A percentile compares a stretch with the other conserved stretches of the same genome.
phyloP scores from a whole-genome alignment of 2,329 filamentous ascomycete genomes.

The Arthrinium puccinioides region DNA sequence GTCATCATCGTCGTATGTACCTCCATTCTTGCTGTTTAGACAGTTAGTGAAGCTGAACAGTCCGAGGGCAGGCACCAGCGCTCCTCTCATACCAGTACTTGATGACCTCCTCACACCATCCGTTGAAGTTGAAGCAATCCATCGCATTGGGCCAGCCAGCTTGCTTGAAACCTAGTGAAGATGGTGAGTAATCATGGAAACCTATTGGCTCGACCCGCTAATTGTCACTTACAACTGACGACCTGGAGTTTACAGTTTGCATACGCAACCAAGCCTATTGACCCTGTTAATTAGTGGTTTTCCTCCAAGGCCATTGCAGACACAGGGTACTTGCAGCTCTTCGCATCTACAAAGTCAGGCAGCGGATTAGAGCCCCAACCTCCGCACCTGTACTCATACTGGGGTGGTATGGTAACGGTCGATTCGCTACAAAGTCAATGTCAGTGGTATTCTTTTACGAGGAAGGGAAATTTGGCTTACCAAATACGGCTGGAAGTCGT shows the following conservation, averaged over 20 bases:
- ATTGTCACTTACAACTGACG: too few relatives aligned
- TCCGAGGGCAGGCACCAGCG: too few relatives aligned
- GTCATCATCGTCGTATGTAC: too few relatives aligned
- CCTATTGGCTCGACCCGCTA: too few relatives aligned
- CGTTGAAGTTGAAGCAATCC: constrained; percentile 1
- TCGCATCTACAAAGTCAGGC: neutral
- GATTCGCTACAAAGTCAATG: neutral
- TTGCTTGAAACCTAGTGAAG: neutral
- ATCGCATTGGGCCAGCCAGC: neutral
- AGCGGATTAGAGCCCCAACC: neutral
- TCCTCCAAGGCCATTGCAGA: too few relatives aligned
- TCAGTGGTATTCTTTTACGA: neutral
- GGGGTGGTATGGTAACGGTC: neutral
- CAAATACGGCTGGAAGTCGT: neutral
- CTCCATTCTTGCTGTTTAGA: too few relatives aligned
- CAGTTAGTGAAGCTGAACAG: too few relatives aligned
- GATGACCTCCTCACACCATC: neutral
- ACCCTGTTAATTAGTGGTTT: too few relatives aligned
- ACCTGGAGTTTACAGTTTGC: too few relatives aligned
- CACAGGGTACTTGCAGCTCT: neutral
- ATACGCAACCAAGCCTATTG: too few relatives aligned
- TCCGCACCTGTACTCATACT: constrained; percentile 1
- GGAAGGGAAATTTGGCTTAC: neutral
- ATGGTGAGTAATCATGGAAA: too few relatives aligned
- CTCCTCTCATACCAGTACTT: too few relatives aligned